A percentile compares a stretch with the other conserved stretches of the same genome.
Conservation (phyloP, 495 filamentous ascomycete species). For the Aspergillus campestris region DNA sequence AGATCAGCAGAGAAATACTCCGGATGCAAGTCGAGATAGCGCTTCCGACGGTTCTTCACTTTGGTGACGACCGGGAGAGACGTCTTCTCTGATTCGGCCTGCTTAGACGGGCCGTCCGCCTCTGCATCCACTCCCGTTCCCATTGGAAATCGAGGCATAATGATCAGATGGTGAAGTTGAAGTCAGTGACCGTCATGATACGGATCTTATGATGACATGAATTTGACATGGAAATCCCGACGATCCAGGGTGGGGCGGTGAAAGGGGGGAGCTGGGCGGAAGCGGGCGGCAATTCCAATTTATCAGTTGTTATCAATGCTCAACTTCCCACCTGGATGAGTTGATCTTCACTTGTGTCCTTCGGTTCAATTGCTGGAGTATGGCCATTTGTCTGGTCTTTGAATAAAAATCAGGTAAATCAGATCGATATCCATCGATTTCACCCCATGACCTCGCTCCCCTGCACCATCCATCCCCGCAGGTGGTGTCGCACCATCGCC, state of each 20-base stretch:
- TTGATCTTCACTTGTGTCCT: background rate
- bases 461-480: too few species aligned
- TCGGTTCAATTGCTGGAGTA: too few species aligned
- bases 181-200: background rate
- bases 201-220: constrained; percentile 2
- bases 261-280: background rate
- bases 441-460: too few species aligned
- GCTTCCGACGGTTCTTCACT: constrained; percentile 55
- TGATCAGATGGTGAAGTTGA: constrained; percentile 4
- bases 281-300: background rate
- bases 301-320: constrained; percentile 4
- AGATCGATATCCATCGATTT: too few species aligned
- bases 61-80: constrained; percentile 10
- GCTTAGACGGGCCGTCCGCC: background rate
- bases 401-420: too few species aligned
- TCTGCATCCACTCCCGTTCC: constrained; percentile 16
- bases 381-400: too few species aligned
- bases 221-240: background rate
- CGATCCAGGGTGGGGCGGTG: too few species aligned
- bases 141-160: constrained; percentile 37
- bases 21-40: constrained; percentile 54
- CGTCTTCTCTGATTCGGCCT: constrained; percentile 1
- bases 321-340: constrained; percentile 5
- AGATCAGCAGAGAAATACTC: constrained; percentile 56
- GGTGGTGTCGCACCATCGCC: too few species aligned